These are phyloP conservation scores for Crithidia brevicula DNA, from an alignment of 208 protist genomes.

Conservation along the genomic window DNA sequence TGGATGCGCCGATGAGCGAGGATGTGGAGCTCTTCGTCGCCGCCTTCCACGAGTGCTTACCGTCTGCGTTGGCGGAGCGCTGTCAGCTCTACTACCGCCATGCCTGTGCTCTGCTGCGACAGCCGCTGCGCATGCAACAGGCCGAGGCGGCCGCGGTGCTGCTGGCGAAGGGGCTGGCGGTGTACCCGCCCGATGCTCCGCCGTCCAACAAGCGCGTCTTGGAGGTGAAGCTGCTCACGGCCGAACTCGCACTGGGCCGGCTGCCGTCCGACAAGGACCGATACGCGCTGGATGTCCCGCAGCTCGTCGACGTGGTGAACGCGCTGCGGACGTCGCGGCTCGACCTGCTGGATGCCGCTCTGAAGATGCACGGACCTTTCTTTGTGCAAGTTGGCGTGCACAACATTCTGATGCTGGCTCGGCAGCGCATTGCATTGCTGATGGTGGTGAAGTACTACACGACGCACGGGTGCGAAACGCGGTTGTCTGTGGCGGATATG, in stretches of 20 bases:
- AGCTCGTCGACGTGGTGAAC: constrained; percentile 68
- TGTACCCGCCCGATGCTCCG: constrained; percentile 39
- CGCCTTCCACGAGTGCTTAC: constrained; percentile 62
- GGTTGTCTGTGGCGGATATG: constrained; percentile 63
- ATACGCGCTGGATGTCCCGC: constrained; percentile 15
- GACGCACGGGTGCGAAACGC: constrained; percentile 33
- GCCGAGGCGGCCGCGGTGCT: constrained; percentile 52
- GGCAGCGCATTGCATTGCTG: constrained; percentile 61
- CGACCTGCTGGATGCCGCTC: constrained; percentile 55
- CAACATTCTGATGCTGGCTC: constrained; percentile 68
- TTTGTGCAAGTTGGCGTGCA: constrained; percentile 72
- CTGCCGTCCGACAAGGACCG: constrained; percentile 25
- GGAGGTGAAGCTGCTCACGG: constrained; percentile 63
- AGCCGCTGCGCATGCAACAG: constrained; percentile 43
- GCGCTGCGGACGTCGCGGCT: constrained; percentile 66
- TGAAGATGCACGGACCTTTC: constrained; percentile 59
- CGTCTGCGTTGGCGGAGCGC: constrained; percentile 51
- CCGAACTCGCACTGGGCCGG: constrained; percentile 37
- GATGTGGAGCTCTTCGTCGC: constrained; percentile 53
- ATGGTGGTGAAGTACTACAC: constrained; percentile 86
- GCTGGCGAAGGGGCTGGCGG: constrained; percentile 59
- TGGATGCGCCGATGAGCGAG: constrained; percentile 43
- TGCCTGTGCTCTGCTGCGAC: constrained; percentile 60
- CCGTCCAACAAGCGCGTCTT: constrained; percentile 45
- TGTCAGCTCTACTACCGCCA: constrained; percentile 73